Conservation (phyloP, 2,329 filamentous ascomycete genomes). For the Rhynchosporium agropyri region DNA sequence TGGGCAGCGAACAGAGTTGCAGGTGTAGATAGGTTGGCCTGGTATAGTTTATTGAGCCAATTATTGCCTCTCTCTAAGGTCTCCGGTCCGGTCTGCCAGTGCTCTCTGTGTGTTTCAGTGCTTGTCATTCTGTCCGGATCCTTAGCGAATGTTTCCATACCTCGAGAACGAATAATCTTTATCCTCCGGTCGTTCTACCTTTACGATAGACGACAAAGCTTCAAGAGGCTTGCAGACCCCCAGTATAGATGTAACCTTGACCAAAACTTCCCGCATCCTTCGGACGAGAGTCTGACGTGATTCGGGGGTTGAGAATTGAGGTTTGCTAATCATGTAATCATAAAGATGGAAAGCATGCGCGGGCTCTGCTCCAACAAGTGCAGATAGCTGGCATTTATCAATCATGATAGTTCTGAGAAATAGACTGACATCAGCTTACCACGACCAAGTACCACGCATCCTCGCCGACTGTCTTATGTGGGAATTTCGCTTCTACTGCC, state of each 20-base stretch:
- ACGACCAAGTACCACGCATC: conserved; percentile 52
- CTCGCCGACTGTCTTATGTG: conserved; percentile 44
- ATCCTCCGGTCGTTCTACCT: conserved; percentile 50
- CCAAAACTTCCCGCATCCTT: conserved; percentile 57
- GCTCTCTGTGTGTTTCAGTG: conserved; percentile 49
- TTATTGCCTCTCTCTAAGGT: conserved; percentile 55
- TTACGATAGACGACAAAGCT: conserved; percentile 33
- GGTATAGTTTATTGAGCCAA: conserved; percentile 57
- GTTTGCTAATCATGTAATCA: conserved; percentile 54
- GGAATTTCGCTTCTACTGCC: conserved; percentile 48
- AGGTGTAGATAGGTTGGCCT: conserved; percentile 40
- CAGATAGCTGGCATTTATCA: conserved; percentile 43
- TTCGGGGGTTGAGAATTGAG: conserved; percentile 48
- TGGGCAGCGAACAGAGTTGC: conserved; percentile 48
- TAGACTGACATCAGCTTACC: conserved; percentile 38
- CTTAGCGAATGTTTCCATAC: conserved; percentile 19
- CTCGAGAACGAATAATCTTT: conserved; percentile 50
- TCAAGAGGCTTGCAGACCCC: conserved; percentile 67
- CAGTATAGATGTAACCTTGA: conserved; percentile 60
- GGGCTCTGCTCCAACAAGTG: conserved; percentile 52
- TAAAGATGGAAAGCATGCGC: conserved; percentile 57
- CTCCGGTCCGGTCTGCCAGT: conserved; percentile 59
- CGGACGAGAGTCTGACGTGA: conserved; percentile 53
- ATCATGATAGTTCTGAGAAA: conserved; percentile 2
- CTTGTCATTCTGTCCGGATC: not conserved